Percentiles rank a stretch among this genome's conserved stretches.
phyloP scores from a whole-genome alignment of 192 early-diverging fungal genomes.

The Rhizophlyctis rosea region DNA sequence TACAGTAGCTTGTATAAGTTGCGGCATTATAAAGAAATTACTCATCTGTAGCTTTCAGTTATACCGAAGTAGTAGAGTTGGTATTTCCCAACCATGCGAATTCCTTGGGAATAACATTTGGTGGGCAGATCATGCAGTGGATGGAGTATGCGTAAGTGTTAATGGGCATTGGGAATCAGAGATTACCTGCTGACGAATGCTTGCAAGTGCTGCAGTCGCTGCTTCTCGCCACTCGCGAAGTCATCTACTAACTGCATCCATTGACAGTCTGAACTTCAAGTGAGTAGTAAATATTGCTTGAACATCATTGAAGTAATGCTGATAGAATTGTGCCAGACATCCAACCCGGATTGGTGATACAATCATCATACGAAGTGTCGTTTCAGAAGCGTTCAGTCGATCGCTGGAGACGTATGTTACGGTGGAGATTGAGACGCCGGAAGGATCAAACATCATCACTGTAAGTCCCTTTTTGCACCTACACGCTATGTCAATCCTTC shows the following conservation, averaged over 20 bases:
- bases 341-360: neutral
- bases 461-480: neutral
- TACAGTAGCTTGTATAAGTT: neutral
- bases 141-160: constrained; percentile 50
- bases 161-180: neutral
- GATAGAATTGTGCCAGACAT: neutral
- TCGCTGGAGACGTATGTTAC: neutral
- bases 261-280: constrained; percentile 22
- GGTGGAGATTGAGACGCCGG: neutral
- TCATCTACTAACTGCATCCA: constrained; percentile 53
- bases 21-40: neutral
- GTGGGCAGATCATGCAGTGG: constrained; percentile 70
- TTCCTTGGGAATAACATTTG: constrained; percentile 62
- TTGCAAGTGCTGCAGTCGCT: constrained; percentile 45
- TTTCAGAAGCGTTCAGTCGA: neutral
- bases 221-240: constrained; percentile 53
- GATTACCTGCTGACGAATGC: neutral
- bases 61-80: constrained; percentile 58
- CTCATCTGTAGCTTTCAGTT: constrained; percentile 25
- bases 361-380: neutral
- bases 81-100: constrained; percentile 76
- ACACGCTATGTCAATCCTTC: neutral
- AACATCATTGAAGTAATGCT: neutral
- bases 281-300: neutral
- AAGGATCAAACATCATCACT: neutral